Evolutionary conservation across 2,329 filamentous ascomycete species (phyloP), one percentile per base, ranked within the genome.

Genomic region (Aspergillus pseudoviridinutans): DNA sequence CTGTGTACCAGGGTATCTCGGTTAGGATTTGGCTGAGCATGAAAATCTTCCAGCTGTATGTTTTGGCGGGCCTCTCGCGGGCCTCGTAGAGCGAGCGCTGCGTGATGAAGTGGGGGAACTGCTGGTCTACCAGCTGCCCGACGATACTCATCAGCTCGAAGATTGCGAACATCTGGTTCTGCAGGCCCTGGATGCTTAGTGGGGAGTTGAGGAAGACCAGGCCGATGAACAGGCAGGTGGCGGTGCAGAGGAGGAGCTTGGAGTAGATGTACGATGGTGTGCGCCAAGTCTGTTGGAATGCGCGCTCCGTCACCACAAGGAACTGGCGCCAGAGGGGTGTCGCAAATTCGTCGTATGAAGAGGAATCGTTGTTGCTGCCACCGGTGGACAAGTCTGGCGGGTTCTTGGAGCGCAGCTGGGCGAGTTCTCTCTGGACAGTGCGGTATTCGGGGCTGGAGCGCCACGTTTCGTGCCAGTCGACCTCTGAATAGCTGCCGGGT

Each of bases 261-360:
- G 89, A 87, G 78, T 93, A 95, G 73, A 96, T 92, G 78, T 96
- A 96, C 4, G 87, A 83, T 0, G 92, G 92, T 0, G 87, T 92
- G 59, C 92, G 89, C 91, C 92, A 96, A 81, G 94, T 95, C 72
- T 96, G 91, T 70, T 92, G 84, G 79, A 94, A 94, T 28, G 94
- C 88, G 67, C 92, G 90, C 62, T 82, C 72, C n/a, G 85, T 82
- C 55, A 91, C 89, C 68, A 87, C 81, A 55, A 75, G 77, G 44
- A 93, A 77, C 73, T 96, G 92, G 7, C 78, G 68, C 44, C 64
- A 68, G 70, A 95, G 91, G 84, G 5, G 24, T 3, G 90, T 89
- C 3, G 92, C 92, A 59, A 96, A 96, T 72, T 96, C 90, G 60
- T 85, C 83, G 74, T 87, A 90, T 62, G 78, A 79, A 12, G 82